Evolutionary conservation across 139 green algal genomes (phyloP).

Genomic region (Picochlorum sp.): DNA sequence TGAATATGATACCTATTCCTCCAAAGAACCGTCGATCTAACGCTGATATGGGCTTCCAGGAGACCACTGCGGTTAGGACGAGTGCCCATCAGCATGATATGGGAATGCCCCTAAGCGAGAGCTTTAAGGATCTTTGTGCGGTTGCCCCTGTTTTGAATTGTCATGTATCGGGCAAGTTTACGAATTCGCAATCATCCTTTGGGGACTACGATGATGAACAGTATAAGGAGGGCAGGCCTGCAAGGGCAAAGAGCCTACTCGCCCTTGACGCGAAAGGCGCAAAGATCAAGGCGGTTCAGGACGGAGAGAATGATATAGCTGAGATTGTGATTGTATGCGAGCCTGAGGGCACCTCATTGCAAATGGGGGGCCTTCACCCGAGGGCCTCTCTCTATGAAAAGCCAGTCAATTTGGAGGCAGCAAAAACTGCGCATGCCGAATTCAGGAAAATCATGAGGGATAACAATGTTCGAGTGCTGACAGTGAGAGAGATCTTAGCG

Average conservation of each 20-base stretch:
- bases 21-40: no score
- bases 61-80: no score
- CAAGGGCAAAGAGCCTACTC: no score
- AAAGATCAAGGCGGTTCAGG: constrained; percentile 22
- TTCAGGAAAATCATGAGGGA: constrained; percentile 76
- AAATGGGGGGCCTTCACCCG: constrained; percentile 92
- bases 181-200: neutral
- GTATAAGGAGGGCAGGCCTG: no score
- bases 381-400: constrained; percentile 83
- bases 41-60: no score
- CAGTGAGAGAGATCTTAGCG: constrained; percentile 79
- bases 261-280: no score
- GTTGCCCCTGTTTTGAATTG: constrained; percentile 18
- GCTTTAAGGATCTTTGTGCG: constrained; percentile 23
- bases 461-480: constrained; percentile 74
- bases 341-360: constrained; percentile 74
- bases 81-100: neutral
- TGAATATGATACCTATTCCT: no score
- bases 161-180: neutral
- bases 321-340: constrained; percentile 74
- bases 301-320: constrained; percentile 31
- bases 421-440: constrained; percentile 64
- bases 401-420: constrained; percentile 85
- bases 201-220: no score
- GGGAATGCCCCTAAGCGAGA: constrained; percentile 3